Conservation (phyloP, 495 filamentous ascomycete species). For the Talaromyces thailandensis region DNA sequence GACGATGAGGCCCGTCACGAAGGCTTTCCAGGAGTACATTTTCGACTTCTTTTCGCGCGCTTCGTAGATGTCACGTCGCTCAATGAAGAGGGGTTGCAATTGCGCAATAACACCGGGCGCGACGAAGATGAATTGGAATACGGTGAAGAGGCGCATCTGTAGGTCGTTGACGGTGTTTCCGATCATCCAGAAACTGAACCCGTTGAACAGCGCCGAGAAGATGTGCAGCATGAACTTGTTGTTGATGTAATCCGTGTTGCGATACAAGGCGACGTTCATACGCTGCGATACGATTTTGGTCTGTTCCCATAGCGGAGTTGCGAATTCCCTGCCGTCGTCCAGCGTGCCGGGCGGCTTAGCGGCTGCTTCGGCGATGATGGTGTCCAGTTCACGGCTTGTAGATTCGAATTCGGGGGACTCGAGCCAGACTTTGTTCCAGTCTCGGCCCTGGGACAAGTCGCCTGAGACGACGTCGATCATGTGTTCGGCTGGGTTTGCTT, state of each 20-base stretch:
- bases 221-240: slow-evolving; percentile 45
- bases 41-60: slow-evolving; percentile 41
- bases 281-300: slow-evolving; percentile 47
- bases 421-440: slow-evolving; percentile 60
- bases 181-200: slow-evolving; percentile 34
- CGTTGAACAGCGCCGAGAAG: slow-evolving; percentile 28
- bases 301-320: slow-evolving; percentile 48
- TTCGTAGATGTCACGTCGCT: slow-evolving; percentile 44
- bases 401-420: slow-evolving; percentile 40
- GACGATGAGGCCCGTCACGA: slow-evolving; percentile 38
- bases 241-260: slow-evolving; percentile 55
- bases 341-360: slow-evolving; percentile 20
- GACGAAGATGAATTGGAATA: slow-evolving; percentile 45
- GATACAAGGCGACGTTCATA: slow-evolving; percentile 50
- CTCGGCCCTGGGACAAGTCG: slow-evolving; percentile 25
- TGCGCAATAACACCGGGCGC: slow-evolving; percentile 41
- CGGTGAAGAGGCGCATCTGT: slow-evolving; percentile 29
- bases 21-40: slow-evolving; percentile 49
- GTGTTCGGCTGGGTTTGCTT: slow-evolving; percentile 80
- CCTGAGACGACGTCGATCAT: slow-evolving; percentile 76
- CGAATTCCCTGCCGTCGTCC: slow-evolving; percentile 43
- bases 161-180: slow-evolving; percentile 20
- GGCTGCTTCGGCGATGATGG: slow-evolving; percentile 36
- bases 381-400: slow-evolving; percentile 43
- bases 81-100: slow-evolving; percentile 45